Evolutionary conservation across 441 rosid genomes (phyloP).

Genomic region (Capsella rubella): DNA sequence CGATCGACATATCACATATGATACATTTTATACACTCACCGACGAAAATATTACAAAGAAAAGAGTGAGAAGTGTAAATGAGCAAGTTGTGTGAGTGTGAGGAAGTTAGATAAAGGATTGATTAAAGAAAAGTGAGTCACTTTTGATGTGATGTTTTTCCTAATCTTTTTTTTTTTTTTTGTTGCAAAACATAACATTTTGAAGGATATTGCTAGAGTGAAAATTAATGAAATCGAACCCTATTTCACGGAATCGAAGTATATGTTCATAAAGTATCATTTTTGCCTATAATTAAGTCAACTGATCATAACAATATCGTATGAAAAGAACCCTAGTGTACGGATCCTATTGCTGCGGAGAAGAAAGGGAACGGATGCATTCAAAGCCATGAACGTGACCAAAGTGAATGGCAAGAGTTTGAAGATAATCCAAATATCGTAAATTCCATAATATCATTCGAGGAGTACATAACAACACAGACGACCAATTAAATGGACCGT

Average conservation of each 20-base stretch:
- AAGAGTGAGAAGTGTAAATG: neutral
- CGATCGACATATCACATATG: slow-evolving; percentile 1
- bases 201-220: neutral
- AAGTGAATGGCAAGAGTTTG: slow-evolving; percentile 3
- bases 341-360: neutral
- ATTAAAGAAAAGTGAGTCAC: neutral
- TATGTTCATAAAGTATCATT: neutral
- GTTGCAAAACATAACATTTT: neutral
- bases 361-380: slow-evolving; percentile 11
- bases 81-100: slow-evolving; percentile 14
- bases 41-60: neutral
- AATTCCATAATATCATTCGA: slow-evolving; percentile 17
- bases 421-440: slow-evolving; percentile 25
- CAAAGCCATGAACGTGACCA: slow-evolving; percentile 13
- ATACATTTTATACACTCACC: slow-evolving; percentile 2
- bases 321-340: neutral
- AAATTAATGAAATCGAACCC: neutral
- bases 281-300: neutral
- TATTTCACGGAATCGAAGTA: neutral
- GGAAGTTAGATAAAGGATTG: neutral
- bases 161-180: neutral
- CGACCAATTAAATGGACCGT: slow-evolving; percentile 34
- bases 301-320: neutral
- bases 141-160: neutral
- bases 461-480: slow-evolving; percentile 17